These are phyloP conservation scores for Ploettnerulaceae sp. DNA, from an alignment of 2,329 filamentous ascomycete genomes.

Conservation along the genomic window DNA sequence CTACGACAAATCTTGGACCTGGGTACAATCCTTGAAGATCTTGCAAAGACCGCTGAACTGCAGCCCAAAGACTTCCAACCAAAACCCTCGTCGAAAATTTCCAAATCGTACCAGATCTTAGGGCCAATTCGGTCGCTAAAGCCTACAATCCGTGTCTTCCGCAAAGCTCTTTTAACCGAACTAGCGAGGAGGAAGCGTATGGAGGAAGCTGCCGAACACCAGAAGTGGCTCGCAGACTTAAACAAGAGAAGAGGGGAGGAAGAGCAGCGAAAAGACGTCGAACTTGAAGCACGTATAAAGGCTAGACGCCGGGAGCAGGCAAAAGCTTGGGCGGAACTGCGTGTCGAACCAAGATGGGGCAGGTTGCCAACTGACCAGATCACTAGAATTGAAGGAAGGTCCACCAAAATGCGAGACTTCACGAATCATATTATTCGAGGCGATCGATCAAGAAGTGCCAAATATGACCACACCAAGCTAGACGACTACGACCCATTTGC, in stretches of 20 bases:
- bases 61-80: conserved; percentile 2
- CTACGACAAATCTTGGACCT: not conserved
- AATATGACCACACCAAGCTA: not conserved
- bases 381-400: not conserved
- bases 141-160: not conserved
- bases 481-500: conserved; percentile 13
- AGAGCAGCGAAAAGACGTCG: not conserved
- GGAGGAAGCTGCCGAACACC: not conserved
- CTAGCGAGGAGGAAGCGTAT: not conserved
- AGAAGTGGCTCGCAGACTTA: not conserved
- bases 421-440: not conserved
- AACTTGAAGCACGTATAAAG: not conserved
- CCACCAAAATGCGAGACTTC: not conserved
- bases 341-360: not conserved
- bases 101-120: not conserved
- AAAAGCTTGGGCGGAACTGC: not conserved
- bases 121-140: not conserved
- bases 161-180: not conserved
- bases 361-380: not conserved
- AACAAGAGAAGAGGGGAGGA: not conserved
- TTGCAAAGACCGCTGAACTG: not conserved
- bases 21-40: not conserved
- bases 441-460: not conserved
- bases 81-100: not conserved
- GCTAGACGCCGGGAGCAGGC: not conserved